Evolutionary conservation across 352 stramenopile species (phyloP).

Genomic region (Phytopythium kandeliae): DNA sequence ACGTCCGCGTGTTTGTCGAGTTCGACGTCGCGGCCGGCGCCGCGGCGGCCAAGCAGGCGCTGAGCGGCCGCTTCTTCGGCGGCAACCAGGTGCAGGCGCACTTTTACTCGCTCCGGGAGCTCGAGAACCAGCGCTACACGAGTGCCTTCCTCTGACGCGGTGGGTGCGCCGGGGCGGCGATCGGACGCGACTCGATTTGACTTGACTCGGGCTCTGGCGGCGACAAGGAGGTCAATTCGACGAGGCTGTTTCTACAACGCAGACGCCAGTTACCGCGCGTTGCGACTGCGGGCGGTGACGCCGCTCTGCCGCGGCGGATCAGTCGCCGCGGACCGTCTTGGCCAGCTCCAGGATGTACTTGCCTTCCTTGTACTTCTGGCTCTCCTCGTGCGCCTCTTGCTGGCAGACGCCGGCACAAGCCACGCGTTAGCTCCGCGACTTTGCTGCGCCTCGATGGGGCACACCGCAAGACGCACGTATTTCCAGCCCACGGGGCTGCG

Average conservation of each 20-base stretch:
- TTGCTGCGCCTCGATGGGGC: background rate
- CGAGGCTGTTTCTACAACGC: too few relatives aligned
- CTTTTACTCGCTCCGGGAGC: conserved; percentile 48
- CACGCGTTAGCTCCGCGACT: background rate
- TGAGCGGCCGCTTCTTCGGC: conserved; percentile 73
- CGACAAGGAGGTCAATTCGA: too few relatives aligned
- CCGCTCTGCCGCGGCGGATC: too few relatives aligned
- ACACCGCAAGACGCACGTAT: conserved; percentile 56
- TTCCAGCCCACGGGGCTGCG: conserved; percentile 91
- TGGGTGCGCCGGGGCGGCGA: too few relatives aligned
- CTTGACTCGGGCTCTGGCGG: too few relatives aligned
- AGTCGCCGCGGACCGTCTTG: conserved; percentile 49
- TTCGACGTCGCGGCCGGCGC: conserved; percentile 45
- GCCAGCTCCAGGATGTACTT: conserved; percentile 97
- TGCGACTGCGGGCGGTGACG: background rate
- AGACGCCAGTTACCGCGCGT: background rate
- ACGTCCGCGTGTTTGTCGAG: conserved; percentile 78
- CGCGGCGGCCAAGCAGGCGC: conserved; percentile 40
- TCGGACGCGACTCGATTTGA: too few relatives aligned
- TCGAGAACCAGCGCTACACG: conserved; percentile 38
- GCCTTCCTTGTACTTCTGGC: conserved; percentile 96
- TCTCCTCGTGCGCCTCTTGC: conserved; percentile 89
- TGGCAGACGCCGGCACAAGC: conserved; percentile 10
- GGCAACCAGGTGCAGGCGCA: conserved; percentile 65
- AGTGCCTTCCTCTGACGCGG: conserved; percentile 45